These are phyloP conservation scores for Alternaria gansuensis DNA, from an alignment of 2,329 filamentous ascomycete genomes.

Conservation along the genomic window DNA sequence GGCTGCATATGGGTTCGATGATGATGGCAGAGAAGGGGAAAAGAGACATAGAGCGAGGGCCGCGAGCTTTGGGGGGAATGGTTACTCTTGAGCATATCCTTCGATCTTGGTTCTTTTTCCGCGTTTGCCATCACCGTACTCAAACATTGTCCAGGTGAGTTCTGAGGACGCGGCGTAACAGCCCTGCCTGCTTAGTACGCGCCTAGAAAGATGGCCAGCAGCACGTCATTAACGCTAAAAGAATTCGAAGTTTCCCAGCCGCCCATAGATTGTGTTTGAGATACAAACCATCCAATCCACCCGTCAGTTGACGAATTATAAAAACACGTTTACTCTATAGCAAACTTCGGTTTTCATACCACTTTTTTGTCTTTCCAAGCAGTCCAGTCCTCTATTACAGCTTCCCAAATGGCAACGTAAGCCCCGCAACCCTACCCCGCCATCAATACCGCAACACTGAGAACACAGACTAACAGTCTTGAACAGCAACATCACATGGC, in stretches of 20 bases:
- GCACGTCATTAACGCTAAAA: slow-evolving; percentile 45
- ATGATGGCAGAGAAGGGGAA: slow-evolving; percentile 13
- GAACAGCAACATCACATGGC: slow-evolving; percentile 87
- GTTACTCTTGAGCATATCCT: slow-evolving; percentile 2
- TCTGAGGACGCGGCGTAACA: background rate
- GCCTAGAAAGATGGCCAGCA: slow-evolving; percentile 11
- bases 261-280: slow-evolving; percentile 14
- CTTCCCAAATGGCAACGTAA: slow-evolving; percentile 49
- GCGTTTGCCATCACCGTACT: too few species aligned
- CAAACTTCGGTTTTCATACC: slow-evolving; percentile 1
- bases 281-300: slow-evolving; percentile 24
- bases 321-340: slow-evolving; percentile 13
- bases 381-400: background rate
- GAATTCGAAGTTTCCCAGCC: slow-evolving; percentile 29
- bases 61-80: slow-evolving; percentile 41
- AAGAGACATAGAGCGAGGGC: slow-evolving; percentile 35
- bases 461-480: slow-evolving; percentile 22
- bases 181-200: background rate
- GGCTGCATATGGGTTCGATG: slow-evolving; percentile 24
- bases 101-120: background rate
- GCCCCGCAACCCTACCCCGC: slow-evolving; percentile 40
- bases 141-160: background rate
- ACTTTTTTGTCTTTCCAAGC: background rate
- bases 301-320: slow-evolving; percentile 16
- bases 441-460: slow-evolving; percentile 18